Evolutionary conservation across 768 basidiomycete genomes (phyloP).

Genomic region (Podaxis sp.): DNA sequence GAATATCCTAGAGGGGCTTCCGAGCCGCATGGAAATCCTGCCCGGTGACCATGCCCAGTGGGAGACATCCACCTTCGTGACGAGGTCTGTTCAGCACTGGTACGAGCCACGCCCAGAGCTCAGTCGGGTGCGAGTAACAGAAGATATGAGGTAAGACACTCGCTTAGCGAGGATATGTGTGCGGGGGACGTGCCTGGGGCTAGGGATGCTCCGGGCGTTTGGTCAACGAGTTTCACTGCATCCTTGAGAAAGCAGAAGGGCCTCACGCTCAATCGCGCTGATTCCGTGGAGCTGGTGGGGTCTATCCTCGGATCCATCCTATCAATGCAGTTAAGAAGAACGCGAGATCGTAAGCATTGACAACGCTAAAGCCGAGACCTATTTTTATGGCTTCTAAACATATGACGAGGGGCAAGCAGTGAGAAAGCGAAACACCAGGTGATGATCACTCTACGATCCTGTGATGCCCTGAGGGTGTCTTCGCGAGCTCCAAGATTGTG

Average conservation of each 20-base stretch:
- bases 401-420: neutral
- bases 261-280: neutral
- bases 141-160: too few species aligned
- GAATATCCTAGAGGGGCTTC: neutral
- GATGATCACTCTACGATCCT: neutral
- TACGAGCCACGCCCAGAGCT: too few species aligned
- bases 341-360: neutral
- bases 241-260: neutral
- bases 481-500: neutral
- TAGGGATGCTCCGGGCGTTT: neutral
- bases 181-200: too few species aligned
- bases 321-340: neutral
- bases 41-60: conserved; percentile 5
- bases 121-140: too few species aligned
- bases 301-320: conserved; percentile 10
- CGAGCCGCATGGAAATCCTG: conserved; percentile 3
- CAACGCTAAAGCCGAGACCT: neutral
- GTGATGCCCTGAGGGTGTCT: neutral
- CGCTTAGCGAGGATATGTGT: too few species aligned
- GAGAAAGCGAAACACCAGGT: neutral
- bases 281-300: conserved; percentile 2
- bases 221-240: neutral
- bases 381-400: neutral
- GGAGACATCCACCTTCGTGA: neutral
- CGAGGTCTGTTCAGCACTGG: neutral